Base-by-base conservation (phyloP, 805 yeast species). In the Zygosaccharomyces bisporus region DNA sequence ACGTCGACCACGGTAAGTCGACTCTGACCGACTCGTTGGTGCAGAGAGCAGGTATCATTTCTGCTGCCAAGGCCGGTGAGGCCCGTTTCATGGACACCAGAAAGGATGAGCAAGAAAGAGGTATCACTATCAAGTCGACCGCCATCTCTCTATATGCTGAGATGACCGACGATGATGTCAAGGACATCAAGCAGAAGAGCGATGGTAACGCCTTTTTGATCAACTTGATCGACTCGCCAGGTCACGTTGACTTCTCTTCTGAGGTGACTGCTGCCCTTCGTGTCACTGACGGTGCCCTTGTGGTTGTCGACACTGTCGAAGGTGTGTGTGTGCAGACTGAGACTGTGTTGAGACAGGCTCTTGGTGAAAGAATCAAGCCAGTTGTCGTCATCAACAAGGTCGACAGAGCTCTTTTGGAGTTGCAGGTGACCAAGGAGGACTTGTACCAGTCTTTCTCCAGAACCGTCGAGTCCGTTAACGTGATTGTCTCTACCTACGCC, bases 281-380 rank as follows among this genome's bases (percentile, higher is more conserved):
- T 80, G 98, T 91, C 68, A 93, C 98, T 63, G 99, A 91, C 72
- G 99, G 99, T 89, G 98, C 99, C 71, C 81, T 91, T 70, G 98
- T 91, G 66, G 99, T 91, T 65, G 98, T 91, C 70, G 98, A 93
- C 77, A 83, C 95, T 77, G 90, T 91, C 73, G 98, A 93, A 77
- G 99, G 99, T 90, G 99, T 91, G 71, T 93, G 98, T 84, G 98
- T 93, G 71, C 99, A 91, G 81, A 91, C 99, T 69, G 99, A 93
- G 80, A 91, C 99, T 71, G 99, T 91, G 64, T 81, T 91, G 74
- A 88, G 99, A 79, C 98, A 93, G 81, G 82, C 99, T 70, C 82
- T 91, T 67, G 95, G 95, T 82, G 99, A 91, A 81, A 87, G 99
- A 79, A 91, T 91, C 72, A 93, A 89, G 85, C 99, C 99, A 66